Evolutionary conservation across 2,329 filamentous ascomycete species (phyloP).

Genomic region (Aspergillus arachidicola): DNA sequence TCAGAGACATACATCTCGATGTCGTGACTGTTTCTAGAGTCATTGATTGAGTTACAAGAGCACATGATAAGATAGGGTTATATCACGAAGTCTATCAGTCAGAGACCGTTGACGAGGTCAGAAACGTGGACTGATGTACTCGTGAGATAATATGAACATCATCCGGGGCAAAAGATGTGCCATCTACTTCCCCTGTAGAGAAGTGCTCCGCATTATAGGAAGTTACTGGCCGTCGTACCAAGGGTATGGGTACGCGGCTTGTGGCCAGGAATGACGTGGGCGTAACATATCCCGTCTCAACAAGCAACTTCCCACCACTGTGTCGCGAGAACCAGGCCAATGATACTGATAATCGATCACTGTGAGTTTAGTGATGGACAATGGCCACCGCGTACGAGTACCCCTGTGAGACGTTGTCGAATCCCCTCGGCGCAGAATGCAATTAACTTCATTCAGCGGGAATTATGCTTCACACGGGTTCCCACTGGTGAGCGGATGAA

Average conservation of each 20-base stretch:
- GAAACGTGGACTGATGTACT: neutral
- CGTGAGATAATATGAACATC: neutral
- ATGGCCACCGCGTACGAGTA: neutral
- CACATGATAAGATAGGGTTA: neutral
- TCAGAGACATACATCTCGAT: neutral
- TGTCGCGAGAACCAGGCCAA: neutral
- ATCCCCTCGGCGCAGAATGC: neutral
- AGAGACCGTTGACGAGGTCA: neutral
- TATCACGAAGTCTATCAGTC: neutral
- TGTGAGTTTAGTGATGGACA: neutral
- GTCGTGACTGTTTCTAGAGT: neutral
- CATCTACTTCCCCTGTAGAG: neutral
- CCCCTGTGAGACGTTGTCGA: neutral
- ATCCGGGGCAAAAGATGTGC: neutral
- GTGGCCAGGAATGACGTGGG: conserved; percentile 6
- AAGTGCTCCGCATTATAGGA: neutral
- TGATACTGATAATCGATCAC: neutral
- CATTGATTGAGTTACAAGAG: neutral
- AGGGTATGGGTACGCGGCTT: neutral
- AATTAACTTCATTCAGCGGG: neutral
- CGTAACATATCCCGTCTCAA: neutral
- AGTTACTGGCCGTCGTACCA: neutral
- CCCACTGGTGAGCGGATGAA: neutral
- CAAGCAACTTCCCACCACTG: neutral
- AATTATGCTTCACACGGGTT: neutral